These are phyloP conservation scores for Hibiscus syriacus DNA, from an alignment of 345 rosid genomes.

Conservation along the genomic window DNA sequence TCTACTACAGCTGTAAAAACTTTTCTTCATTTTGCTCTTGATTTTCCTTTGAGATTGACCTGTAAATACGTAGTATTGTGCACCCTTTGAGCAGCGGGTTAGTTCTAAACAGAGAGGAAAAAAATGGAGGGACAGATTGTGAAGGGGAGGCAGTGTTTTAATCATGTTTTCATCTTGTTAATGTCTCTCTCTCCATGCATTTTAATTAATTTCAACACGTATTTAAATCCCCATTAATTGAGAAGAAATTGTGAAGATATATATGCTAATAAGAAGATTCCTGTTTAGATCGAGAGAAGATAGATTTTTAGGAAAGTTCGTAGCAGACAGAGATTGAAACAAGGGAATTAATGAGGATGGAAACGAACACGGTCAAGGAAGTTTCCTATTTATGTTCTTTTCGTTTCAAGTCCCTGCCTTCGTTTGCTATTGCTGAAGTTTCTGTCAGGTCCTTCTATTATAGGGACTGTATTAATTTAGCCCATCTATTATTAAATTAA, in stretches of 20 bases:
- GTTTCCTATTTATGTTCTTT: background rate
- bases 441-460: too few relatives aligned
- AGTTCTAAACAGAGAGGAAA: background rate
- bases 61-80: background rate
- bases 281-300: slow-evolving; percentile 2
- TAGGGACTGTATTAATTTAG: too few relatives aligned
- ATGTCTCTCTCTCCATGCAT: background rate
- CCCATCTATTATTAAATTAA: too few relatives aligned
- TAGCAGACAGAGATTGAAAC: background rate
- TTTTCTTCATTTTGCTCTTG: background rate
- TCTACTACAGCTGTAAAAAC: background rate
- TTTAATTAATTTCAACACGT: background rate
- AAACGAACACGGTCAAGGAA: background rate
- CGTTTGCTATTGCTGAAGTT: too few relatives aligned
- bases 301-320: background rate
- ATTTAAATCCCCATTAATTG: background rate
- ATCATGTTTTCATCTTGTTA: background rate
- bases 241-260: background rate
- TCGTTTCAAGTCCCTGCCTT: background rate
- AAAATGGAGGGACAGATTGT: background rate
- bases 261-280: background rate
- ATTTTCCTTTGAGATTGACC: background rate
- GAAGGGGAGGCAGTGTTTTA: background rate
- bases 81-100: background rate
- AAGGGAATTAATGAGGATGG: background rate